Evolutionary conservation across 2,329 filamentous ascomycete species (phyloP).

Genomic region (Aspergillus novoparasiticus): DNA sequence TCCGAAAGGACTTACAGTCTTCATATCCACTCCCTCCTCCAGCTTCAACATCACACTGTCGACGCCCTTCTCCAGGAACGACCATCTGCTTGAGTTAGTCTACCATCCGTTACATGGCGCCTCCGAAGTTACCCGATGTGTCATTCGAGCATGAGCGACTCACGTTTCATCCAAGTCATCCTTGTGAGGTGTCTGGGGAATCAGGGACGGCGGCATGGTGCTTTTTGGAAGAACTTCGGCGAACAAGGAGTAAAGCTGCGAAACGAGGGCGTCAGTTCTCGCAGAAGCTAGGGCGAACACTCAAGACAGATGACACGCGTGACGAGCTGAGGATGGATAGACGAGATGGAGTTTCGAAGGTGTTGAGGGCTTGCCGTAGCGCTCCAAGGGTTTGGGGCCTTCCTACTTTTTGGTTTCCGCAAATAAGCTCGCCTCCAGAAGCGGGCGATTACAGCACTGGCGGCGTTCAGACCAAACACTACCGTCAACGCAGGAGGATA

Average conservation of each 20-base stretch:
- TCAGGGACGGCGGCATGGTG: conserved; percentile 38
- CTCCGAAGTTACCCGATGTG: background rate
- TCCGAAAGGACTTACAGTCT: conserved; percentile 61
- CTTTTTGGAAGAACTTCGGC: conserved; percentile 9
- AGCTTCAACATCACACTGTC: conserved; percentile 92
- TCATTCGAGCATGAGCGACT: conserved; percentile 34
- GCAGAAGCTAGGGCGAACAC: background rate
- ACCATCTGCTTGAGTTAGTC: conserved; percentile 66
- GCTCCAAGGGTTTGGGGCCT: background rate
- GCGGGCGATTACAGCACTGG: conserved; percentile 14
- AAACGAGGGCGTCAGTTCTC: conserved; percentile 5
- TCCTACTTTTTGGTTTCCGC: background rate
- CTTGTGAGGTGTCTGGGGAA: conserved; percentile 54
- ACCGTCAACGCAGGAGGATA: conserved; percentile 10
- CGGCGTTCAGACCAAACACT: conserved; percentile 12
- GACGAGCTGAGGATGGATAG: background rate
- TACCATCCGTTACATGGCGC: conserved; percentile 1
- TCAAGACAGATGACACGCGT: background rate
- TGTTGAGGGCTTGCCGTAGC: background rate
- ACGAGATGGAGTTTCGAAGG: background rate
- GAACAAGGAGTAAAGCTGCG: conserved; percentile 5
- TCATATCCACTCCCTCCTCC: conserved; percentile 90
- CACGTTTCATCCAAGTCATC: conserved; percentile 65
- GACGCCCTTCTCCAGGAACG: conserved; percentile 84
- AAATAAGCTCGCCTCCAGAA: conserved; percentile 6